Base-by-base conservation (phyloP, 1,284 basidiomycete species). In the Apiotrichum sp. region DNA sequence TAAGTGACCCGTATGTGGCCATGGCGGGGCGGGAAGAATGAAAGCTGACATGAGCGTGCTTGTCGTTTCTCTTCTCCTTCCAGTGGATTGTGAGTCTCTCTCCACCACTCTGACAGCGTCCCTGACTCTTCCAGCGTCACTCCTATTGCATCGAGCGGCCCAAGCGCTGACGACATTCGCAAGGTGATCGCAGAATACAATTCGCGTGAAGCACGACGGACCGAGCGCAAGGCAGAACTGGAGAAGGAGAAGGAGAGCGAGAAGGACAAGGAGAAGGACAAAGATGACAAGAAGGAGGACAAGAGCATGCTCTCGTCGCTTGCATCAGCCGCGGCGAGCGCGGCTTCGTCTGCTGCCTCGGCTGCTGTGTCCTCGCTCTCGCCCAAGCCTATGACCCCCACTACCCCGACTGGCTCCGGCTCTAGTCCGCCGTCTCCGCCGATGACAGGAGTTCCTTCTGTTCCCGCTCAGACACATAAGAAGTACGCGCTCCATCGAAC, bases 141-240 rank as follows among this genome's bases (percentile, higher is more conserved):
- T 0, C 65, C 57, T 6, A 68, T 75, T 31, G 60, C 67, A 11
- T 39, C 65, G 0, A 32, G 65, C 2, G 67, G 65, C 1, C 75
- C 75, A 2, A 63, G 64, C 8, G 59, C 69, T 11, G 72, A 71
- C n/a, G 75, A 77, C 16, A 73, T 77, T 51, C 65, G 68, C 38
- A 74, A 73, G 53, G 75, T 77, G 16, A 62, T 77, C 29, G 57
- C 67, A 16, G 75, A 77, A 29, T 68, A 75, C 57, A 61, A 69
- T 31, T 58, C 68, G 8, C 65, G 66, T 36, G 69, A 75, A 63
- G 67, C 64, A 10, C 59, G 60, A 29, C 68, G 69, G 45, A 50
- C 62, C 6, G 57, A 51, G 10, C 50, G 42, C 35, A 57, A 60
- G 31, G 58, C 56, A 13, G 57, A 59, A 3, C 53, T 52, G 31